Evolutionary conservation across 2,329 filamentous ascomycete genomes (phyloP).

Genomic region (Claviceps pazoutovae): DNA sequence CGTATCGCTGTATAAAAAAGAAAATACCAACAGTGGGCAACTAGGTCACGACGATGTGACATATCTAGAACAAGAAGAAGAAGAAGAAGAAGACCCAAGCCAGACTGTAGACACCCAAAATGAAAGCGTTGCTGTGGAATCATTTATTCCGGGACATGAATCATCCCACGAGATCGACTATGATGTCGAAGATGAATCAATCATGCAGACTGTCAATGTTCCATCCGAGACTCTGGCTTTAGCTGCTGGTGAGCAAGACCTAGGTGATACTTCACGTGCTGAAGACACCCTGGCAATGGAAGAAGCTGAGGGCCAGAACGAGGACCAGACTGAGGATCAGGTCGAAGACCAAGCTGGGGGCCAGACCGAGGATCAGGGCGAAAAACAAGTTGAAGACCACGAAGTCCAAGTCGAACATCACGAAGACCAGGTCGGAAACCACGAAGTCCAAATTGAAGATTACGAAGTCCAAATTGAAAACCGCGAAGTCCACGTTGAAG

Average conservation of each 20-base stretch:
- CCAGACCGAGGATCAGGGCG: too few relatives aligned
- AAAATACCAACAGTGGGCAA: conserved; percentile 1
- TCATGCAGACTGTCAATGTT: background rate
- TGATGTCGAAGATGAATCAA: conserved; percentile 15
- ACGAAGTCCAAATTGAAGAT: too few relatives aligned
- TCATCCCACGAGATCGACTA: conserved; percentile 23
- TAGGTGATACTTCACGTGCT: background rate
- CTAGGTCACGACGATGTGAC: conserved; percentile 7
- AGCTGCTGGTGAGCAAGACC: conserved; percentile 1
- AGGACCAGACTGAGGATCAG: conserved; percentile 4
- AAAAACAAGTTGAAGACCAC: too few relatives aligned
- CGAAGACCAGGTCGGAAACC: too few relatives aligned
- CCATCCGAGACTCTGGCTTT: background rate
- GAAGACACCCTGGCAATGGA: background rate
- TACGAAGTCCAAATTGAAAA: too few relatives aligned
- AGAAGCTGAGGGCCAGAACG: conserved; percentile 1
- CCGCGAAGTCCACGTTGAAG: background rate
- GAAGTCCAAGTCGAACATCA: too few relatives aligned
- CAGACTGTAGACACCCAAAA: background rate
- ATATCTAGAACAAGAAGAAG: conserved; percentile 4
- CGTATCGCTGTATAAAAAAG: background rate
- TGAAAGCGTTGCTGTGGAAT: conserved; percentile 4
- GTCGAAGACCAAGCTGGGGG: too few relatives aligned
- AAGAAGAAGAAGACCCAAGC: conserved; percentile 1
- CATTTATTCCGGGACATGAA: conserved; percentile 3